Evolutionary conservation across 164 flowering plant species (phyloP).

Genomic region (Protea cynaroides): DNA sequence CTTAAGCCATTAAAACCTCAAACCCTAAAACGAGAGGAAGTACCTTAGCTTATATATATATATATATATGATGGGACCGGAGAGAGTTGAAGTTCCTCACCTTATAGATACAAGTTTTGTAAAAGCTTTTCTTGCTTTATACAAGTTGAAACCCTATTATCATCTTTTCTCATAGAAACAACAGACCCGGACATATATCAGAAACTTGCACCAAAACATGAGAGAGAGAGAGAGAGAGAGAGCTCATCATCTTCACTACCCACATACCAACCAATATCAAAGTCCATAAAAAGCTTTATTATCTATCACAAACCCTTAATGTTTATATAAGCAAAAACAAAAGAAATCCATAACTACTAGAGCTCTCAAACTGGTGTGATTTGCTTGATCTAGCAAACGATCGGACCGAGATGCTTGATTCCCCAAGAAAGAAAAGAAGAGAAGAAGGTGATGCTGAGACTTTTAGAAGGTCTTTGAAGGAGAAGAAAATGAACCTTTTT

Average conservation of each 20-base stretch:
- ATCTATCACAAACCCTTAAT: background rate
- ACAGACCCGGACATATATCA: background rate
- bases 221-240: no score
- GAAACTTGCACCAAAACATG: no score
- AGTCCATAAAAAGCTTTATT: background rate
- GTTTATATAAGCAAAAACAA: background rate
- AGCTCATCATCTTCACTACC: no score
- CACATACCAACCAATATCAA: background rate
- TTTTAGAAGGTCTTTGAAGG: background rate
- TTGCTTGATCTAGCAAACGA: conserved; percentile 14
- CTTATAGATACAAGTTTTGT: no score
- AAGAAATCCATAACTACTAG: background rate
- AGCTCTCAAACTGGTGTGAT: background rate
- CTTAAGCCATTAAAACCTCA: no score
- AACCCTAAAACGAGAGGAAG: no score
- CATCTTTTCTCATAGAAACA: background rate
- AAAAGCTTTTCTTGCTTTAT: no score
- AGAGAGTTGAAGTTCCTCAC: no score
- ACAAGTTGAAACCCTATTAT: no score
- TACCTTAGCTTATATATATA: no score
- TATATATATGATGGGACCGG: no score
- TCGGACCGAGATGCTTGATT: conserved; percentile 18
- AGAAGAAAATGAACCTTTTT: background rate
- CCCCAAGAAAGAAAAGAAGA: conserved; percentile 6
- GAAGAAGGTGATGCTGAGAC: background rate